Base-by-base conservation (phyloP, 2,329 filamentous ascomycete genomes). In the Xylariaceae sp. region DNA sequence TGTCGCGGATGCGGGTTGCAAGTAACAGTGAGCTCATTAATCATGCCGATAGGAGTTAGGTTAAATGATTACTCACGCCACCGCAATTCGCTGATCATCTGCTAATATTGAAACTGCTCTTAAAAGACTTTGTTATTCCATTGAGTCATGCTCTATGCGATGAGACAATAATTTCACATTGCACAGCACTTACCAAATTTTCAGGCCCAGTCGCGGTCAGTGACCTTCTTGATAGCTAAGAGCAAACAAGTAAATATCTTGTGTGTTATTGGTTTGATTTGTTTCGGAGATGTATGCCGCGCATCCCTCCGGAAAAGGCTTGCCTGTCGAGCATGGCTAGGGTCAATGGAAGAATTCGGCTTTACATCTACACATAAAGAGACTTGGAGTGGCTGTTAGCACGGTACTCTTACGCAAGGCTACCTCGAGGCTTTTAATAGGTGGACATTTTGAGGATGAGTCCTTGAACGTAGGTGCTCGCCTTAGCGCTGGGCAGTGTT, bases 401-500 rank as follows among this genome's bases (percentile, higher is more conserved):
- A 16, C 29, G 7, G 20, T 21, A 6, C 30, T 15, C 16, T 41
- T 45, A 11, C 6, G 30, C 36, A 33, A 10, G 6, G 26, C 20
- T 35, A 16, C 10, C 15, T n/a, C 6, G 13, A 13, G 3, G 18
- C 30, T 9, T 15, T 27, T 20, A 3, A 32, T 21, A n/a, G 35
- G 36, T 16, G 33, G 26, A 4, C 16, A 11, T 29, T 7, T 32
- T 20, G 13, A 59, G 49, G 29, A 66, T 65, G 64, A 47, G 43
- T 6, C 11, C 57, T 2, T 36, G 29, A 15, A 57, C 35, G 7
- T 42, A 56, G 36, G 46, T 39, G 30, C 33, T 48, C 4, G 43
- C 59, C 24, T 41, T 64, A 9, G 49, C 48, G 30, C 52, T 68
- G 16, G 44, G 53, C 23, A 35, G 37, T 35, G 8, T 62, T 15